Evolutionary conservation across 768 basidiomycete species (phyloP), one percentile per base, ranked within the genome.

Genomic region (Termitomyces sp.): DNA sequence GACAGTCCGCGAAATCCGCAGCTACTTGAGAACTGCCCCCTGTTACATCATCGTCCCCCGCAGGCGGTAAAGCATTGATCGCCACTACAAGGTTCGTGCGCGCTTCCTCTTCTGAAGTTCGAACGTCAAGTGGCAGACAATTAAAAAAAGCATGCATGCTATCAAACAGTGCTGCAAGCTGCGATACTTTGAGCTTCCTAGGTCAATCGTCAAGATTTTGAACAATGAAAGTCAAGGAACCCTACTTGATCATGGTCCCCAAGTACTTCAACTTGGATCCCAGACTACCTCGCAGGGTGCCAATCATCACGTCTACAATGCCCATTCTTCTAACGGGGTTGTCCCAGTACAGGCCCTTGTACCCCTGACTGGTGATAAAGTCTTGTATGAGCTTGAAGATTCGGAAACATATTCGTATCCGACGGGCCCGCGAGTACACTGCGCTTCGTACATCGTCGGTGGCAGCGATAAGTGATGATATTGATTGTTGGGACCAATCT

Each of bases 171-270:
- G 44, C 26, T 22, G 30, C 62, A 7, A 76, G 56, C 58, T 75
- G 71, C 10, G 67, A 65, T 9, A 52, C 45, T 20, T 70, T 66
- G 5, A 85, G 68, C 62, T 83, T 83, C 63, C 70, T 75, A 58
- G 2, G 54, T 22, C 32, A 9, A 22, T 20, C 42, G 20, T 48
- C 18, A 48, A 16, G 9, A 44, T 49, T 14, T 30, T 3, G 44
- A 33, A n/a, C 16, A n/a, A 38, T 18, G 38, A 49, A 47, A 35
- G 12, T 4, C 38, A 53, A 40, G 53, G 67, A 24, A 53, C 12
- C 10, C 50, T 60, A 87, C 84, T 72, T 80, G 48, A 81, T 68
- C 50, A 79, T 74, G n/a, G 69, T 68, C 8, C 74, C 77, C 9
- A 86, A 66, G 59, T 75, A 69, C 54, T 75, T 81, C 26, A 77